These are phyloP conservation scores for Sporothrix pallida DNA, from an alignment of 2,329 filamentous ascomycete genomes.

Conservation along the genomic window DNA sequence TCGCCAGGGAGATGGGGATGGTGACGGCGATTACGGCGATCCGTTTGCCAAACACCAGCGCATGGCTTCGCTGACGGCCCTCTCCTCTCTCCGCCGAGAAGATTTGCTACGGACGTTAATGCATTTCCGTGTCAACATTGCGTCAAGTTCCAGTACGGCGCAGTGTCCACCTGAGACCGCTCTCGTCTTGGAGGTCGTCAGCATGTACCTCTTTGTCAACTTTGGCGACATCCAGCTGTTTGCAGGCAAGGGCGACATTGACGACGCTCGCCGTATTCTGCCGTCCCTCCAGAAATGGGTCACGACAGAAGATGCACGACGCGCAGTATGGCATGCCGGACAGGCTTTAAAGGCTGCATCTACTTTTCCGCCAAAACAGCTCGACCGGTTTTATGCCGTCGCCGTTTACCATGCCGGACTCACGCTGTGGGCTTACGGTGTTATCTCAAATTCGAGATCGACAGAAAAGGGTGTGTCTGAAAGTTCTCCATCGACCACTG, in stretches of 20 bases:
- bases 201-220: conserved; percentile 69
- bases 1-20: not conserved
- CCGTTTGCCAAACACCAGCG: not conserved
- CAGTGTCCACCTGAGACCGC: conserved; percentile 41
- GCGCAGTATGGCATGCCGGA: conserved; percentile 38
- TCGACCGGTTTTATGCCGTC: conserved; percentile 71
- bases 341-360: conserved; percentile 36
- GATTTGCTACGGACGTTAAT: conserved; percentile 66
- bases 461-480: not conserved
- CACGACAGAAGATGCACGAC: conserved; percentile 28
- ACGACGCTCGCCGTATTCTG: conserved; percentile 58
- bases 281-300: conserved; percentile 37
- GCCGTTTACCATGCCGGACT: conserved; percentile 72
- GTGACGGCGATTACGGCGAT: no score
- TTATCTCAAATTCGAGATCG: conserved; percentile 48
- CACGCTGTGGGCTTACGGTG: conserved; percentile 72
- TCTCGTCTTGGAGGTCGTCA: conserved; percentile 59
- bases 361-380: conserved; percentile 51
- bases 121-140: conserved; percentile 45
- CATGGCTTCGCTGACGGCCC: not conserved
- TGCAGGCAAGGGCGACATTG: conserved; percentile 69
- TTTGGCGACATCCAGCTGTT: conserved; percentile 70
- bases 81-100: conserved; percentile 54
- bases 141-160: not conserved
- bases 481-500: conserved; percentile 34